Base-by-base conservation (phyloP, 1,139 yeast genomes). In the Sugiyamaella pinicola region DNA sequence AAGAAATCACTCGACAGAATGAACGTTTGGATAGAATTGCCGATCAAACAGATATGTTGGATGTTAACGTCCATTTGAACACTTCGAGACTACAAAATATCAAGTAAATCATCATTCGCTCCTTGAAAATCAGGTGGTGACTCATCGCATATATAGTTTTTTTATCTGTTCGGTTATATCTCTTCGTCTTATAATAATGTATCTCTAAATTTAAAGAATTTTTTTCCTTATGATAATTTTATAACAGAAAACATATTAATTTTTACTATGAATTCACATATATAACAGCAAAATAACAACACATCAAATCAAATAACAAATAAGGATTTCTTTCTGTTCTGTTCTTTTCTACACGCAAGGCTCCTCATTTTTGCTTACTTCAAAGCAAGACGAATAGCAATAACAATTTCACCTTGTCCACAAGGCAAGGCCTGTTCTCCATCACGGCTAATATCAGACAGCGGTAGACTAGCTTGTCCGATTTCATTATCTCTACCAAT, bases 401-500 rank as follows among this genome's bases (percentile, higher is more conserved):
- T 38, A 26, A 49, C 44, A 21, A 53, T 34, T 18, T 61, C 61
- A 37, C 63, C 66, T 3, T 52, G 55, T 18, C 67, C 69, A 47
- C 68, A 44, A 7, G 58, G 56, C 17, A 69, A 54, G 18, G 61
- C 52, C 47, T 66, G 65, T 42, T 58, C 60, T 15, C 52, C 52
- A 8, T 70, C 70, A 17, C 63, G 58, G 17, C 58, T 56, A 6
- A 60, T 40, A 35, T 66, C 61, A 2, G 61, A 42, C 26, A 73
- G 51, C 4, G 61, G 55, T 18, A 72, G 49, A 1, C 67, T 52
- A 4, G 81, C 83, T 50, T 76, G 77, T 13, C 87, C 96, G 47
- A 89, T 58, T 51, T 81, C 86, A 42, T 76, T 75, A 58, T 81
- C 84, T 64, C 86, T 83, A 41, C 96, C 93, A 61, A 91, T 79